These are phyloP conservation scores for Coriaria nepalensis DNA, from an alignment of 306 rosid genomes.

Conservation along the genomic window DNA sequence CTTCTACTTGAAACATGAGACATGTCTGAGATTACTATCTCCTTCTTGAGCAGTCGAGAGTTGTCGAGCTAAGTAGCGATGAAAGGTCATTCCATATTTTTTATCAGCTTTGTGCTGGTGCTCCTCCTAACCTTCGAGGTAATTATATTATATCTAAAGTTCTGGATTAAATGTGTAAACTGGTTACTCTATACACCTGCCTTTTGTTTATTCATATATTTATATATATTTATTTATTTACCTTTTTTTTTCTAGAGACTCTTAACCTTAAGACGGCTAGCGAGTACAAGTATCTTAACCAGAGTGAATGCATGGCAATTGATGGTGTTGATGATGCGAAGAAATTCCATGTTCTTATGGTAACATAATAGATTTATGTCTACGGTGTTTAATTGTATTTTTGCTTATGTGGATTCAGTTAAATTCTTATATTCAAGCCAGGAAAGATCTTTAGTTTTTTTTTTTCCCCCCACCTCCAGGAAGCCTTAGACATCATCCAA, in stretches of 20 bases:
- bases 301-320: constrained; percentile 66
- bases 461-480: constrained; percentile 28
- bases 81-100: constrained; percentile 89
- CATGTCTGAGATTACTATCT: constrained; percentile 16
- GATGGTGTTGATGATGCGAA: constrained; percentile 38
- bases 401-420: not conserved
- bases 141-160: constrained; percentile 4
- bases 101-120: constrained; percentile 93
- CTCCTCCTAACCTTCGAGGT: constrained; percentile 73
- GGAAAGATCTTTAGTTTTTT: constrained; percentile 4
- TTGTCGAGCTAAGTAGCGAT: constrained; percentile 50
- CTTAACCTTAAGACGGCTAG: constrained; percentile 58
- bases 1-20: constrained; percentile 14
- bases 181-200: no score
- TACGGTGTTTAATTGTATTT: constrained; percentile 8
- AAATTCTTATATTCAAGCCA: not conserved
- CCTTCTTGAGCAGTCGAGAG: constrained; percentile 71
- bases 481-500: constrained; percentile 48
- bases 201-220: not conserved
- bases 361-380: constrained; percentile 24
- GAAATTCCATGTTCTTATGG: constrained; percentile 49
- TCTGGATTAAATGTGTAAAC: no score
- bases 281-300: constrained; percentile 77
- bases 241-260: constrained; percentile 44
- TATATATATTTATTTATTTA: not conserved